Evolutionary conservation across 768 basidiomycete genomes (phyloP).

Genomic region (Mycena chlorophos): DNA sequence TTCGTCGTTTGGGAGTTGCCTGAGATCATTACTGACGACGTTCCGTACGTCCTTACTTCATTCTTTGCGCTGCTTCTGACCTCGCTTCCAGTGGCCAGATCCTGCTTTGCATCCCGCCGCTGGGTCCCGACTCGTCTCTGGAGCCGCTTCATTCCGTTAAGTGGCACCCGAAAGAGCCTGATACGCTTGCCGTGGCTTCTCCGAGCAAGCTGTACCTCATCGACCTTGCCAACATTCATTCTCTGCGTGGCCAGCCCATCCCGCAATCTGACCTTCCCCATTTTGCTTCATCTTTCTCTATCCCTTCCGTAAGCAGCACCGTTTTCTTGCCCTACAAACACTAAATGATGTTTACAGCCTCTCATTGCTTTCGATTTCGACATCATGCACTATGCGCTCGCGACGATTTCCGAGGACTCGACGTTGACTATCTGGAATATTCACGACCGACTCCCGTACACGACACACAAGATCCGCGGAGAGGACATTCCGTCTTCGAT

Average conservation of each 20-base stretch:
- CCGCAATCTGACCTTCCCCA: constrained; percentile 68
- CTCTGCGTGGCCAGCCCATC: constrained; percentile 64
- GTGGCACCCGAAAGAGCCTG: constrained; percentile 83
- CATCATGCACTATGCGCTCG: constrained; percentile 70
- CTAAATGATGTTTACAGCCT: constrained; percentile 46
- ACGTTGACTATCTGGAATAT: constrained; percentile 82
- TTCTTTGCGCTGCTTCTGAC: constrained; percentile 1
- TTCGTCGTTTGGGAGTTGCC: constrained; percentile 89
- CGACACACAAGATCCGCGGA: constrained; percentile 73
- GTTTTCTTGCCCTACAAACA: not conserved
- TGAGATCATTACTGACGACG: constrained; percentile 81
- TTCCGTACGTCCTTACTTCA: constrained; percentile 58
- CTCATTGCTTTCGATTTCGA: constrained; percentile 87
- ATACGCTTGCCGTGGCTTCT: constrained; percentile 81
- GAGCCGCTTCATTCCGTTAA: constrained; percentile 79
- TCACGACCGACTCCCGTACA: constrained; percentile 73
- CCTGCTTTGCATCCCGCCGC: constrained; percentile 67
- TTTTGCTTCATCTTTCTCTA: constrained; percentile 65
- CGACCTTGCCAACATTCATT: constrained; percentile 64
- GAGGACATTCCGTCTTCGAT: constrained; percentile 82
- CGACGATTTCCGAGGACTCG: constrained; percentile 81
- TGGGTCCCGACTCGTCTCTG: constrained; percentile 40
- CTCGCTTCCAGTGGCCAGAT: constrained; percentile 54
- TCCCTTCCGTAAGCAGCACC: constrained; percentile 62
- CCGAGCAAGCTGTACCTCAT: constrained; percentile 74